Base-by-base conservation (phyloP, 805 yeast species). In the Millerozyma miso region DNA sequence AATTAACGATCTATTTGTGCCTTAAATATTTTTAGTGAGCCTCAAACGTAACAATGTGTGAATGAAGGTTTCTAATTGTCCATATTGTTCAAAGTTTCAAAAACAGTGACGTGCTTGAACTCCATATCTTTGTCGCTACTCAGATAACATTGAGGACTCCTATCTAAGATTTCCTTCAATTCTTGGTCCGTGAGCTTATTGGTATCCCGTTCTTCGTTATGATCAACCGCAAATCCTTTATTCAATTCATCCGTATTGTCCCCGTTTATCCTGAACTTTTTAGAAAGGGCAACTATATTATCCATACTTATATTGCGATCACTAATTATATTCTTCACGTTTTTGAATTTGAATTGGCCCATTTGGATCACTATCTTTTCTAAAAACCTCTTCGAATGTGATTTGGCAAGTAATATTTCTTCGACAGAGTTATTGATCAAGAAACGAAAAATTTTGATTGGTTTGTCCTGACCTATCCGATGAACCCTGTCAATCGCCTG, bases 401-500 rank as follows among this genome's bases (percentile, higher is more conserved):
- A 95, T 48, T 81, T 80, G 20, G 85, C 79, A 26, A 93, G 72
- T 37, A 93, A 69, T 13, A 87, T 73, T 55, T 89, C 93, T 63
- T 91, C 99, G 20, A 90, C 77, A 0, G 97, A 87, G 51, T 85
- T 80, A 32, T 79, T 76, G 7, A 87, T 76, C 14, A 89, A 82
- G 18, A 93, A 72, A 47, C 98, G 74, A 58, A 83, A 88, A 1
- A 91, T 77, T 17, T 87, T 71, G 3, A 90, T 96, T 1, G 97
- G 97, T 42, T 77, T 80, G 1, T 69, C 73, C 60, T 91, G 99
- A 0, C 98, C 98, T 42, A 93, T 88, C 56, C 99, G 72, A 59
- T 91, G 98, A 10, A 86, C 95, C 42, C 99, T 73, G 54, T 90
- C 98, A 80, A 91, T 91, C 0, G 98, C 98, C 60, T 91, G 99